These are phyloP conservation scores for Sextonia rubra DNA, from an alignment of 164 flowering plant species.

Conservation along the genomic window DNA sequence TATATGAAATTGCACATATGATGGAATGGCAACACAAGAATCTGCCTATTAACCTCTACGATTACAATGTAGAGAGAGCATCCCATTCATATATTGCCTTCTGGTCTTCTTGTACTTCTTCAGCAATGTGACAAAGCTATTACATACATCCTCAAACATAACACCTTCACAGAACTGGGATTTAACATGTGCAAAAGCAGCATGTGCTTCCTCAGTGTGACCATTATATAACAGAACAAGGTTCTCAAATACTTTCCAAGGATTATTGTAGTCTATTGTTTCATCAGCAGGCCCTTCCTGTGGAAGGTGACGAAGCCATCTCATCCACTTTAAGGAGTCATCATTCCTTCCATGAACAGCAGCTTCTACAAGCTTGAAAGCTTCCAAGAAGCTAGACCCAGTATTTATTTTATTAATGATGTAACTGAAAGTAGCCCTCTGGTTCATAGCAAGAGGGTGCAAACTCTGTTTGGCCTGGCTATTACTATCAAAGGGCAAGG, in stretches of 20 bases:
- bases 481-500: constrained; percentile 17
- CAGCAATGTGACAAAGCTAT: constrained; percentile 32
- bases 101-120: constrained; percentile 51
- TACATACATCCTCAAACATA: constrained; percentile 33
- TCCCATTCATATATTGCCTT: constrained; percentile 61
- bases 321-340: constrained; percentile 41
- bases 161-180: constrained; percentile 44
- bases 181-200: constrained; percentile 36
- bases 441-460: constrained; percentile 24
- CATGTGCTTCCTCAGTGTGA: constrained; percentile 28
- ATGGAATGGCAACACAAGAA: neutral
- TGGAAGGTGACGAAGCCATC: constrained; percentile 49
- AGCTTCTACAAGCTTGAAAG: constrained; percentile 23
- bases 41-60: neutral
- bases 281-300: constrained; percentile 17
- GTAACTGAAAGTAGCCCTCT: constrained; percentile 34
- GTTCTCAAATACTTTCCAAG: constrained; percentile 15
- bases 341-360: constrained; percentile 31
- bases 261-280: constrained; percentile 13
- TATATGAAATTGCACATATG: too few relatives aligned
- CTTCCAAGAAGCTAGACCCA: constrained; percentile 36
- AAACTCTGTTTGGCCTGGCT: neutral
- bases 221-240: constrained; percentile 15
- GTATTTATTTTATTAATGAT: constrained; percentile 31
- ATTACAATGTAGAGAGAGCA: constrained; percentile 56